Conservation (phyloP, 2,329 filamentous ascomycete genomes). For the Clonostachys chloroleuca region DNA sequence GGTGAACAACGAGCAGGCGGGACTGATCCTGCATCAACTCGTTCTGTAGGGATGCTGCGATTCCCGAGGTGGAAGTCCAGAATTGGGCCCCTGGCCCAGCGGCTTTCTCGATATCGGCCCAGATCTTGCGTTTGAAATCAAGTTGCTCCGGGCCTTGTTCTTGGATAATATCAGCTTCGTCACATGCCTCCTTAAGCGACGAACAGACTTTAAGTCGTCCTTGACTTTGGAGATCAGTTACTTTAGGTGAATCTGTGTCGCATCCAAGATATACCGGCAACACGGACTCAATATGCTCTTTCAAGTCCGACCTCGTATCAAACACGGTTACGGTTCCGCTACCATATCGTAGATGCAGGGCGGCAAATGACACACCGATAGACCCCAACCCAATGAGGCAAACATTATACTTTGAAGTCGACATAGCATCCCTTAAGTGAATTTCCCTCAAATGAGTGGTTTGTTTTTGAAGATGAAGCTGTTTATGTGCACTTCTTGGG, state of each 20-base stretch:
- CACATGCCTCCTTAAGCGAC: constrained; percentile 33
- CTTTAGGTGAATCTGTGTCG: constrained; percentile 9
- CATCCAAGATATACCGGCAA: constrained; percentile 6
- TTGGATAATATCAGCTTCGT: constrained; percentile 45
- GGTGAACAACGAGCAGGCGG: constrained; percentile 51
- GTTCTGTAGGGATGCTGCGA: constrained; percentile 44
- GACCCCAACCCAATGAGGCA: constrained; percentile 32
- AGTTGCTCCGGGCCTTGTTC: constrained; percentile 54
- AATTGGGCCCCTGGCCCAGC: constrained; percentile 40
- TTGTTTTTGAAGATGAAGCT: no score
- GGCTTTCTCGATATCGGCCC: constrained; percentile 41
- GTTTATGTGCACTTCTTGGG: no score
- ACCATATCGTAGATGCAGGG: constrained; percentile 41
- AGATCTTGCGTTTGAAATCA: constrained; percentile 44
- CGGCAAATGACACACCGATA: constrained; percentile 51
- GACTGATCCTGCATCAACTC: constrained; percentile 10
- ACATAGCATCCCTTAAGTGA: no score
- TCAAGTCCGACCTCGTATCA: constrained; percentile 42
- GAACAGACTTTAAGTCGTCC: constrained; percentile 22
- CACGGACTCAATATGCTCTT: constrained; percentile 27
- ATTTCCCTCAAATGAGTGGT: no score
- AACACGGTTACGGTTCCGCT: constrained; percentile 34
- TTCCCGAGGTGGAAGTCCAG: constrained; percentile 55
- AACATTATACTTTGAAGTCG: constrained; percentile 8
- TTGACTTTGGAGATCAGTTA: not conserved